Base-by-base conservation (phyloP, 805 yeast genomes). In the Zygosaccharomyces pseudorouxii region DNA sequence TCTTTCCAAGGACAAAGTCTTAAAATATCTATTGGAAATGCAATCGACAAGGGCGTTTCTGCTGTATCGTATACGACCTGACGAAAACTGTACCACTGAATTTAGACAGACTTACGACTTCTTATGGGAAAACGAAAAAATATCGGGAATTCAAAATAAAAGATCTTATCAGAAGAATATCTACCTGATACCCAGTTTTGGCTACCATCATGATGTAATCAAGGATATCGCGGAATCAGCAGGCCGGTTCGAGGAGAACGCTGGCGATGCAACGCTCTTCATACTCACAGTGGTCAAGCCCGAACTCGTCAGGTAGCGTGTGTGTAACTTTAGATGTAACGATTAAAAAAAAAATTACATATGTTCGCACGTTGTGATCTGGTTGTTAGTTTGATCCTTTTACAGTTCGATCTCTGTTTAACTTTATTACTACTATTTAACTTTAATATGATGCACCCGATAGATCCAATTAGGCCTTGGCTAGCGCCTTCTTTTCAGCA, bases 401-500 rank as follows among this genome's bases (percentile, higher is more conserved):
- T 31, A 43, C 35, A 33, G 33, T 43, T 23, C 36, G 47, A 31
- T 23, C 28, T 43, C 37, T 37, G 22, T 43, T 31, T 18, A 29
- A 35, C 36, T 23, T n/a, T 20, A 42, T 31, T 42, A 42, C 28
- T 42, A 30, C 22, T 42, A 31, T 30, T 42, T 42, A 30, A 23
- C 5, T 10, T 16, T 11, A 29, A 28, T 33, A 33, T n/a, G 16
- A 39, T 38, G 36, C 41, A 30, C 42, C 40, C 39, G 37, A 33
- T 30, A 33, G 31, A 18, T 45, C 36, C 47, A 43, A 67, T 79
- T 84, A 85, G 77, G 95, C 96, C 86, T 90, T 89, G 71, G 96
- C 96, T 71, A 86, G 83, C 76, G 95, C 95, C 82, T 89, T 90
- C 81, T 86, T 88, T 70, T 89, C 92, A 77, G 89, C 87, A 74